A percentile compares a stretch with the other conserved stretches of the same genome.
These are phyloP conservation scores for Ziziphus jujuba DNA, from an alignment of 306 rosid genomes.

Conservation along the genomic window DNA sequence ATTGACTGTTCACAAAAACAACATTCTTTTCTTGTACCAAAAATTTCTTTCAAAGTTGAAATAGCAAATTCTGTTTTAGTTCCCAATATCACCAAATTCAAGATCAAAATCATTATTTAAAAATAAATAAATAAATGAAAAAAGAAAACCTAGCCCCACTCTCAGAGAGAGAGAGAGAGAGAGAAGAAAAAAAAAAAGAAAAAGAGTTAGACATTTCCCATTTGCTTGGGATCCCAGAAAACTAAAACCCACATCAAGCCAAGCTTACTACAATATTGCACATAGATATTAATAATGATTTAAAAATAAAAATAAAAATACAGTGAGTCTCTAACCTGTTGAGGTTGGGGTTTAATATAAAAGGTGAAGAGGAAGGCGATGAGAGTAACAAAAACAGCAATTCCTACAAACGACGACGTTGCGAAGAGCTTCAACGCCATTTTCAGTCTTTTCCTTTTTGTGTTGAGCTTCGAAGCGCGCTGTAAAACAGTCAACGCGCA, in stretches of 20 bases:
- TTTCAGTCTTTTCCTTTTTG: background rate
- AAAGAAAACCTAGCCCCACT: too few species aligned
- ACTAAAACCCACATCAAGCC: too few species aligned
- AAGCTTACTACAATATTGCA: too few species aligned
- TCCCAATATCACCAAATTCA: background rate
- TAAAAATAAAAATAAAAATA: background rate
- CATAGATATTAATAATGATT: background rate
- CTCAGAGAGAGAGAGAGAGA: too few species aligned
- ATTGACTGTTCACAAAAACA: background rate
- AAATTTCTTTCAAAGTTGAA: too few species aligned
- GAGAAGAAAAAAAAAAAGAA: too few species aligned
- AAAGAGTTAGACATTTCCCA: too few species aligned
- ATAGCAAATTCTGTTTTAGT: background rate
- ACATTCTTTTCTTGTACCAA: too few species aligned
- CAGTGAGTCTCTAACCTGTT: conserved; percentile 40
- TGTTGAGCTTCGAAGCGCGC: background rate
- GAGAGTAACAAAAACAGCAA: conserved; percentile 44
- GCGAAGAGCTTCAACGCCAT: conserved; percentile 41
- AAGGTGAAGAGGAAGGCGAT: conserved; percentile 39
- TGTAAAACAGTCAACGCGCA: background rate
- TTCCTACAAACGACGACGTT: conserved; percentile 39
- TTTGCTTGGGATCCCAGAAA: too few species aligned
- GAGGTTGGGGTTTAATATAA: conserved; percentile 31
- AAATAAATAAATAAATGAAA: too few species aligned
- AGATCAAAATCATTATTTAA: too few species aligned